Conservation (phyloP, 2,329 filamentous ascomycete genomes). For the Acarospora socialis region DNA sequence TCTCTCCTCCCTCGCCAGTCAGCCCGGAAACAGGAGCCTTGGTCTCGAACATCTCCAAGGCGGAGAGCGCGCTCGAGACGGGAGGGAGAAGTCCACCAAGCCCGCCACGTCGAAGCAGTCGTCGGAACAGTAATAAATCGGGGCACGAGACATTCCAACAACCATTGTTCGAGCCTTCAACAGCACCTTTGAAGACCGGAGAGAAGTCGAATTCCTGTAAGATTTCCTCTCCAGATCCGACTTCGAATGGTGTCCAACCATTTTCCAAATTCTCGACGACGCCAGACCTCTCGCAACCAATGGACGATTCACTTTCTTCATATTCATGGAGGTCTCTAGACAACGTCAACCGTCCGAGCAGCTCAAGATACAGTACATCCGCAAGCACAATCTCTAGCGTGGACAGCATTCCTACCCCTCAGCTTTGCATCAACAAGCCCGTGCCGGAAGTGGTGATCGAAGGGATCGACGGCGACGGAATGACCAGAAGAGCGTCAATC, state of each 20-base stretch:
- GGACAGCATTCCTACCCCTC: no score
- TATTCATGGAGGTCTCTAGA: no score
- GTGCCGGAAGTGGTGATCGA: slow-evolving; percentile 11
- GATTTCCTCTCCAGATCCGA: no score
- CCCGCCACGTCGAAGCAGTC: background rate
- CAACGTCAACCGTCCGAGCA: no score
- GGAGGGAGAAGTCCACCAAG: background rate
- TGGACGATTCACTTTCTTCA: no score
- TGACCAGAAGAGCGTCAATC: slow-evolving; percentile 11
- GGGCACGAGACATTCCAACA: background rate
- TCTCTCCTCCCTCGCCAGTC: background rate
- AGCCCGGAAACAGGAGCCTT: background rate
- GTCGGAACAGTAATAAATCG: background rate
- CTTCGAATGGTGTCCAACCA: no score
- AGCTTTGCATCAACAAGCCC: no score
- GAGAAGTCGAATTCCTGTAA: no score
- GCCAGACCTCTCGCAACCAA: background rate
- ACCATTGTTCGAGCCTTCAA: slow-evolving; percentile 22
- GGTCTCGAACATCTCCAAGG: background rate
- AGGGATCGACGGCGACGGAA: slow-evolving; percentile 8
- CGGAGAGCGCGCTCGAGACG: background rate
- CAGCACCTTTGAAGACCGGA: slow-evolving; percentile 32
- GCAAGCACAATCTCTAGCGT: no score
- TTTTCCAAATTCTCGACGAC: background rate
- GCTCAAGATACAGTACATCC: no score